Evolutionary conservation across 129 eudicot genomes (phyloP), one percentile per base, ranked within the genome.

Genomic region (Glebionis coronaria): DNA sequence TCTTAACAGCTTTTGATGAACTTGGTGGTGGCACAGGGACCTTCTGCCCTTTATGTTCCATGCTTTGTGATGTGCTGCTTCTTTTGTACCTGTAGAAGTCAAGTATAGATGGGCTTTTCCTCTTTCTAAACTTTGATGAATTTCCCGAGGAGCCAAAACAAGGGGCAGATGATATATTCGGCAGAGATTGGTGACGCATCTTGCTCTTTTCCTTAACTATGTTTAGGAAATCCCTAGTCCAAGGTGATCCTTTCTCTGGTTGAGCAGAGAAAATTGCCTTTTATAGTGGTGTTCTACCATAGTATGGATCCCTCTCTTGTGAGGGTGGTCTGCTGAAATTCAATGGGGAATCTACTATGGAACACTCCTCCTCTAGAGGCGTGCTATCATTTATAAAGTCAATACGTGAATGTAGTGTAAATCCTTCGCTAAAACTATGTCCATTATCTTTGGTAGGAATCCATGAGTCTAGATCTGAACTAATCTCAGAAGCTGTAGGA

Each of bases 141-240:
- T 81, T 78, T 64, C 76, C 86, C 19, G 80, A 66, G 80, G 70
- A 59, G 12, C 74, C 83, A 72, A 79, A 66, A 63, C 79, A 70
- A 78, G 87, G 85, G 51, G 81, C 78, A 63, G 91, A 76, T 71
- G 88, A 61, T 63, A 73, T 78, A 56, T 44, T 53, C 53, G 95
- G 95, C 74, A 79, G 70, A 78, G 87, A 79, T 54, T 87, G 88
- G 75, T 81, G 90, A 63, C 82, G 87, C 61, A 74, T 59, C 76
- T 77, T 82, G 80, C 88, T 89, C 81, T 87, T 94, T 76, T 94
- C 99, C 73, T 85, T 83, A 3, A 89, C 70, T 72, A 93, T 78
- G 78, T 89, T 94, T 0, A 90, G 85, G 73, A 94, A 89, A 63
- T 94, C 97, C 19, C 81, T 84, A 28, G 95, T 89, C 99, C 97